Evolutionary conservation across 2,329 filamentous ascomycete genomes (phyloP), one percentile per base, ranked within the genome.

Genomic region (Aspergillus aculeatinus): DNA sequence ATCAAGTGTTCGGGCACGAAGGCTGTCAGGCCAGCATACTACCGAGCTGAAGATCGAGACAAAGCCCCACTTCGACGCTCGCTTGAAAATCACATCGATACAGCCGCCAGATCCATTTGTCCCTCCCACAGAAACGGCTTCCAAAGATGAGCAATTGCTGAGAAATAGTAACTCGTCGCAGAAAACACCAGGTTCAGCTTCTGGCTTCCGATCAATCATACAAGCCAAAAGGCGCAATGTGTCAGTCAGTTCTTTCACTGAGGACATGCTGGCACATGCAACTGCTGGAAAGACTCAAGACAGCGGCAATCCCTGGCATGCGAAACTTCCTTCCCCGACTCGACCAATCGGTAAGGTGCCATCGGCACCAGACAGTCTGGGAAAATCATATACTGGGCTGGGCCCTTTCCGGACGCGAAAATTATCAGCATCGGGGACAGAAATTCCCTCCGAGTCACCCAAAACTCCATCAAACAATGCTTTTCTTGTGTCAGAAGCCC

Each of bases 1-100:
- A 23, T 75, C 75, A 59, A 82, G 87, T 47, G 90, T 96, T 55
- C 85, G 91, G 56, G 91, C 84, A 67, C 85, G 93, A 61, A 85
- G 93, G 63, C 79, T 96, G 33, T 96, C 93, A 3, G 90, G 89
- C 7, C 88, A 91, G 67, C 91, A 91, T 68, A 80, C 85, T 14
- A 93, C 90, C 72, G 90, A 93, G 69, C 80, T 98, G 54, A 96
- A 92, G 77, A 97, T 98, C 58, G 91, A 97, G 74, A 97, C 92
- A 11, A 78, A 77, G 73, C 54, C 75, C 64, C 72, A 68, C 66
- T 72, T 69, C 55, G 62, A 66, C 44, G 35, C 69, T 47, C 60
- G 67, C 54, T 62, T 66, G 52, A 65, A 66, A 55, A 55, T 63
- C 42, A 68, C 71, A 33, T 68, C 60, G 23, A 70, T 70, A 16